Evolutionary conservation across 768 basidiomycete species (phyloP), one percentile per base, ranked within the genome.

Genomic region (Termitomyces eurrhizus): DNA sequence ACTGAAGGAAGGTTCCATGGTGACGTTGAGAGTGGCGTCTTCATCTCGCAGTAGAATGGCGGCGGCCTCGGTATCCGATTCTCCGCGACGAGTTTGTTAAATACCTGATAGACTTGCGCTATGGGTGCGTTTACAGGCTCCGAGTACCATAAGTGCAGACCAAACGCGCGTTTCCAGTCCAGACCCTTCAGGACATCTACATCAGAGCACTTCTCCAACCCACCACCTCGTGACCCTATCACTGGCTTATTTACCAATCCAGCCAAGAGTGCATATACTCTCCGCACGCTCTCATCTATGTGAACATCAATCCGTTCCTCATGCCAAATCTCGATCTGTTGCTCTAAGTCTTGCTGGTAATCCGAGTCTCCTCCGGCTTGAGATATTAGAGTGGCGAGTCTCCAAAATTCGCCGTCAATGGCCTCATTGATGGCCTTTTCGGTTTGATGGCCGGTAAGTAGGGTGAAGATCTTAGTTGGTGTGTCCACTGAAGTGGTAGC

Each of bases 131-230:
- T 83, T 64, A 93, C 78, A 3, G 85, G 80, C 46, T 87, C 81
- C 0, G 86, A 86, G 70, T 88, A 98, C 97, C 97, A 99, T 36
- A 98, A 75, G 62, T 88, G 88, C 48, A 98, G 75, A 2, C 93
- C 97, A 69, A 98, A 92, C 0, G 88, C 88, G 21, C 94, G 85
- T 71, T 94, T 95, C 97, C 97, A 99, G 70, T 97, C 95, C 56
- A 98, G 73, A 0, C 85, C 90, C 56, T 86, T 77, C 18, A 85
- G 78, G 5, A 97, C 77, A 58, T 84, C 76, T 32, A 92, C 68
- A 58, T 88, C 86, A 13, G 77, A 70, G 68, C 79, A 80, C 50
- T 82, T 83, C 64, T 73, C 74, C 26, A 80, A 65, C 18, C 82
- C 84, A 32, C 77, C 77, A 3, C 82, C 82, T 62, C 74, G 78